Evolutionary conservation across 2,329 filamentous ascomycete species (phyloP).

Genomic region (Amesomyces nigricolor): DNA sequence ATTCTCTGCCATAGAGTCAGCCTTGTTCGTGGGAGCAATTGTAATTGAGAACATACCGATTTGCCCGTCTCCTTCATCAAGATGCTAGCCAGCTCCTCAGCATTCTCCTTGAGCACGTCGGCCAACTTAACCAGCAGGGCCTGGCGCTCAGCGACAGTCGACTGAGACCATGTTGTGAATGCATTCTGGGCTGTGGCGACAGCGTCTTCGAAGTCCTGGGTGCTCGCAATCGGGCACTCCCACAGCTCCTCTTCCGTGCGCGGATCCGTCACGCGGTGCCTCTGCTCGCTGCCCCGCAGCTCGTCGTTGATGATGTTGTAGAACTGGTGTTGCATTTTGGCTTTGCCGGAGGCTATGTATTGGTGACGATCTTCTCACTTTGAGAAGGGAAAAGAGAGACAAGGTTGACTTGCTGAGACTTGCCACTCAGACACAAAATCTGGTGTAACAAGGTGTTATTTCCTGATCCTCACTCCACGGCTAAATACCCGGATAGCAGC

Average conservation of each 20-base stretch:
- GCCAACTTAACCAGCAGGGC: conserved; percentile 32
- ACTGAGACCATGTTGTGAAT: conserved; percentile 43
- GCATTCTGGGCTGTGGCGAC: conserved; percentile 42
- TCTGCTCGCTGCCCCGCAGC: conserved; percentile 30
- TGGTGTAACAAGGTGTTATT: no score
- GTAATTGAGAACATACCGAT: conserved; percentile 32
- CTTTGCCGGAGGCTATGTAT: neutral
- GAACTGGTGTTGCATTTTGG: conserved; percentile 30
- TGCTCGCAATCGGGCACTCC: conserved; percentile 40
- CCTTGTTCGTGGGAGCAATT: no score
- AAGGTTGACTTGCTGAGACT: no score
- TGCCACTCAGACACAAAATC: no score
- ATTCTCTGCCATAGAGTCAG: conserved; percentile 16
- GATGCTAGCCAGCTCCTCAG: conserved; percentile 40
- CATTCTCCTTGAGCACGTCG: conserved; percentile 36
- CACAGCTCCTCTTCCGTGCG: conserved; percentile 40
- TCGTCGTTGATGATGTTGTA: conserved; percentile 43
- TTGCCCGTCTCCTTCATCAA: conserved; percentile 49
- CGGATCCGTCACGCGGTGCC: conserved; percentile 39
- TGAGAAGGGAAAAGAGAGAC: no score
- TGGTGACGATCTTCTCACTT: neutral
- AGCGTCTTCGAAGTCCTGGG: conserved; percentile 40
- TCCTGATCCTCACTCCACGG: neutral
- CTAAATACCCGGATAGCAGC: neutral
- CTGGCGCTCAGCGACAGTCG: conserved; percentile 36